Base-by-base conservation (phyloP, 192 early-diverging fungal genomes). In the Coemansia javaensis region DNA sequence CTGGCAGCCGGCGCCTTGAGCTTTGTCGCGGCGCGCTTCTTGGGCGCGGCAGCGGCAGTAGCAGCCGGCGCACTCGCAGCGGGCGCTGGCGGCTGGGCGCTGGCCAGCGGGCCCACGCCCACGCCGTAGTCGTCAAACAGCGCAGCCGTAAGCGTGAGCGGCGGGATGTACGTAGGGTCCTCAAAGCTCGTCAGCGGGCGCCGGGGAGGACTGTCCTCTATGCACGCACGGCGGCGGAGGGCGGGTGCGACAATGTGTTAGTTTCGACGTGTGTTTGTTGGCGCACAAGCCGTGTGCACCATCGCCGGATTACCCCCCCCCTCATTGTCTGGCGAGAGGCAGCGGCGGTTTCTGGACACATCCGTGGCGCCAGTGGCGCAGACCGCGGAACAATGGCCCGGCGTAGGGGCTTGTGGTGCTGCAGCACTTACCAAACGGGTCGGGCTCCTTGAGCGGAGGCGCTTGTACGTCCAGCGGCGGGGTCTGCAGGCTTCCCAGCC, bases 91-190 rank as follows among this genome's bases (percentile, higher is more conserved):
- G 35, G 18, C 13, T 4, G 5, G 32, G 44, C 17, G 20, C 34
- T 40, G 22, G 22, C 56, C 12, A 38, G 25, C 4, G 35, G n/a
- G 28, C 28, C 8, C 9, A 9, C 28, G 8, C 1, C 28, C 1
- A 30, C 7, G 27, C 57, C 51, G 18, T 73, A 73, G 22, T 73
- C 69, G 39, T 73, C 62, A 31, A 59, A 47, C 46, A 73, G 57
- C 13, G 69, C 66, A 35, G 57, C 53, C 9, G 63, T 56, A 24
- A 73, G 52, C 14, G 69, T 73, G n/a, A 66, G 69, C 15, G 69
- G 69, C 16, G 69, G 69, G 10, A 73, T 66, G 63, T 73, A 73
- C 36, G 58, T 47, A 5, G 69, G 69, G 32, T 73, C 69, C 22
- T 73, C 69, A 45, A 65, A 73, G 49, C 49, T 25, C 1, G 69